Percentiles rank a stretch among this genome's conserved stretches.
Conservation (phyloP, 2,329 filamentous ascomycete genomes). For the Chrysoporthe puriensis region DNA sequence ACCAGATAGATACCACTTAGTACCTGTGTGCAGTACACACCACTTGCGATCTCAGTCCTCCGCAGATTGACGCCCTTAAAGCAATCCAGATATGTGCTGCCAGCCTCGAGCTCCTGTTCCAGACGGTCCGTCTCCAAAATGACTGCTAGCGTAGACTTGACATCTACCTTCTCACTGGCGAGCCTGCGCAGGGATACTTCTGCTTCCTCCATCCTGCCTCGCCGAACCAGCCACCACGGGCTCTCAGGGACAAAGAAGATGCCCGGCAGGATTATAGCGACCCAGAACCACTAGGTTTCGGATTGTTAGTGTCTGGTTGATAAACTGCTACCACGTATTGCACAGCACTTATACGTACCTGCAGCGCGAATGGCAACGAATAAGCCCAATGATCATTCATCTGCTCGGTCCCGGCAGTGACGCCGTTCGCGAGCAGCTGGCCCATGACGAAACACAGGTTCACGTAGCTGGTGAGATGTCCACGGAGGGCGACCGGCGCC, state of each 20-base stretch:
- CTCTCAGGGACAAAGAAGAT: conserved; percentile 53
- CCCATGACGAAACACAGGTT: conserved; percentile 67
- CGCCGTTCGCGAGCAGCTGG: conserved; percentile 57
- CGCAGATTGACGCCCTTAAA: conserved; percentile 52
- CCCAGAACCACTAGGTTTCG: conserved; percentile 51
- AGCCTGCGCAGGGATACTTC: conserved; percentile 45
- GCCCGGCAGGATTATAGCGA: conserved; percentile 48
- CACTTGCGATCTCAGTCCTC: conserved; percentile 60
- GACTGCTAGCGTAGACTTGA: conserved; percentile 54
- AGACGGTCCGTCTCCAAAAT: conserved; percentile 62
- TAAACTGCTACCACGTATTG: not conserved
- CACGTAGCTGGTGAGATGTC: conserved; percentile 61
- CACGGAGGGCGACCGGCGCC: conserved; percentile 60
- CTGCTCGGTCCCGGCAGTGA: conserved; percentile 47
- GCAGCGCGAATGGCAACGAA: conserved; percentile 51
- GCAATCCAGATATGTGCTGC: conserved; percentile 55
- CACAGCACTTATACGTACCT: not conserved
- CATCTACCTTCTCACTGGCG: conserved; percentile 50
- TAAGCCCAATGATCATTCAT: conserved; percentile 52
- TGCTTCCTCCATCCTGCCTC: conserved; percentile 46
- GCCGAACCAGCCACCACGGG: conserved; percentile 54
- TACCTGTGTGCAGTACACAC: conserved; percentile 68
- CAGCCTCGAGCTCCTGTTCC: conserved; percentile 54
- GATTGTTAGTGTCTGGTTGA: not conserved
- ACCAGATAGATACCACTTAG: conserved; percentile 67